Evolutionary conservation across 345 rosid genomes (phyloP), one percentile per base, ranked within the genome.

Genomic region (Zanthoxylum bungeanum): DNA sequence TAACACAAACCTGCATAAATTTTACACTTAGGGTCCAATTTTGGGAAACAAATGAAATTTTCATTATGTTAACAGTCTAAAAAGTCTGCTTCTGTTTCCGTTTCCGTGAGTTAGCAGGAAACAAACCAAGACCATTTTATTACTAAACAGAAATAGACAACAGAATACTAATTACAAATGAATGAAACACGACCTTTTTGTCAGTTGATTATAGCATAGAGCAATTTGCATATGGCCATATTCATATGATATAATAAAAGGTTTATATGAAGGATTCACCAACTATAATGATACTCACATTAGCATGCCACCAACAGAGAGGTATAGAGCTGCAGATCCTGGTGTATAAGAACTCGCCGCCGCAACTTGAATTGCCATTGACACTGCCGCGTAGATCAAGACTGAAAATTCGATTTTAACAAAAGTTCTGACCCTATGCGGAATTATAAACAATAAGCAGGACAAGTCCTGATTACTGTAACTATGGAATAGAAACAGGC

Each of bases 241-340:
- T 36, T 31, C 7, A 42, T n/a, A n/a, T n/a, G n/a, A n/a, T n/a
- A n/a, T n/a, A n/a, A n/a, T n/a, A n/a, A n/a, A n/a, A n/a, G n/a
- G n/a, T n/a, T n/a, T n/a, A n/a, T n/a, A n/a, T n/a, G n/a, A n/a
- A n/a, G n/a, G n/a, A 62, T 73, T 46, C 60, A 9, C 4, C 21
- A 17, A 7, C 33, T 27, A 72, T 21, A 58, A 21, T 61, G 68
- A 39, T 39, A 83, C 98, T 91, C 80, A 95, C 99, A 82, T 74
- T 44, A 92, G 77, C 85, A 91, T 92, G 86, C 96, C 90, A 59
- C 99, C 97, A 24, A 95, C 93, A 49, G 99, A 89, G 60, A 92
- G 78, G 87, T 85, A 91, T 39, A 86, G 22, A 9, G 85, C 84
- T 64, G 76, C 65, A 72, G 87, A 79, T 73, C 77, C 81, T 39